Evolutionary conservation across 148 eudicot genomes (phyloP), one percentile per base, ranked within the genome.

Genomic region (Cornus florida): DNA sequence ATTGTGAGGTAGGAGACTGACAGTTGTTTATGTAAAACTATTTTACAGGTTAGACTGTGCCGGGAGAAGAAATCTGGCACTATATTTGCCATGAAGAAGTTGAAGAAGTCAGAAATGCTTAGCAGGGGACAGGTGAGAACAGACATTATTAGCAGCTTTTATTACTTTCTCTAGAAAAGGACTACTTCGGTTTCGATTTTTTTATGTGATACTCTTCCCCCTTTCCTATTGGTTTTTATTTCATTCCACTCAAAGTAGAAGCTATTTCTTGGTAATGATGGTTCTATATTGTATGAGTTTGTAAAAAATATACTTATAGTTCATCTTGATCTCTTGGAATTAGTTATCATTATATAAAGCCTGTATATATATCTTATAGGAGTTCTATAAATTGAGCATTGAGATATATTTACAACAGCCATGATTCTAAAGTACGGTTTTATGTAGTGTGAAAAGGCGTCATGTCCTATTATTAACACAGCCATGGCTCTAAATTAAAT

Each of bases 41-140:
- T 48, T 62, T 79, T 74, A 79, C 82, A 89, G 94, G 94, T 91
- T 68, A 82, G 91, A 72, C 62, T 91, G 43, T 91, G 94, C 56
- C 90, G 87, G 70, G 94, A 88, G 84, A 91, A 91, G 83, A 84
- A 82, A 85, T 86, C 90, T 53, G 91, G 91, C 39, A 75, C 89
- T 59, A 85, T 91, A 65, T 89, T 82, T 82, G 94, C 91, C 13
- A 90, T 90, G 96, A 92, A 92, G 73, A 92, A 92, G 83, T 82
- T 90, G 73, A 92, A 90, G 80, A 90, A 92, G 80, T 83, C 92
- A 59, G 96, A 92, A 83, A 92, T 92, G 93, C 89, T 92, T 24
- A 89, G 82, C 50, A 84, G 90, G 77, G 92, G 92, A 74, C 96
- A 92, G 96, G 92, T 92, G 75, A 81, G 83, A 70, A 66, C 68